Evolutionary conservation across 2,329 filamentous ascomycete genomes (phyloP), one percentile per base, ranked within the genome.

Genomic region (Microsporum canis): DNA sequence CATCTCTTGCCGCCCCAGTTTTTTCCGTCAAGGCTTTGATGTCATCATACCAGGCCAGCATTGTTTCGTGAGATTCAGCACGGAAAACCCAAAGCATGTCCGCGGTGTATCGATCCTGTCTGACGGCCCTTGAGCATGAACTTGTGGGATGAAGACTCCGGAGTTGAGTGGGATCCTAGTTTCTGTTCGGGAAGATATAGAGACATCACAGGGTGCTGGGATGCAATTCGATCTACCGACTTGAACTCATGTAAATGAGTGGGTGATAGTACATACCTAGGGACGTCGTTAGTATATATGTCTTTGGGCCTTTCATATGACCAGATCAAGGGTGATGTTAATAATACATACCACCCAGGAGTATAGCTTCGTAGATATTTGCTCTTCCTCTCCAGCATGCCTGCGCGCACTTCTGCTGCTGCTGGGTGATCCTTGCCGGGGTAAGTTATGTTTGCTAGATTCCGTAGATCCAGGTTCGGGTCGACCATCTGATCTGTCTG

Each of bases 181-280:
- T 96, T 96, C 75, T 97, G 94, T 68, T 97, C 94, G 5, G 88
- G 88, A 33, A 99, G 83, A 71, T 94, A 95, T 61, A 99, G 80
- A 47, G 94, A 97, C 92, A 99, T 96, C 71, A 97, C 84, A 0
- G 94, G 94, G 43, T 88, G 87, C 74, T 94, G 89, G 63, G 84
- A 81, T 68, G 81, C 80, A 65, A 86, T 88, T 72, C 92, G 91
- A 76, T 97, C 92, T 66, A 91, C 90, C n/a, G 91, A 96, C 73
- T 96, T 96, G 82, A 97, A 99, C 76, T 99, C 94, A 77, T 99
- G 94, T 27, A 99, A 82, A 75, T 99, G 94, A 61, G 94, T 97
- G 14, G 94, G 89, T 68, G 94, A 96, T 67, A 99, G 79, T 56
- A 97, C 91, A 74, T 96, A 96, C 89, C 89, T 6, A 36, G 45